Evolutionary conservation across 2,329 filamentous ascomycete genomes (phyloP), one percentile per base, ranked within the genome.

Genomic region (Curvularia eragrostidis): DNA sequence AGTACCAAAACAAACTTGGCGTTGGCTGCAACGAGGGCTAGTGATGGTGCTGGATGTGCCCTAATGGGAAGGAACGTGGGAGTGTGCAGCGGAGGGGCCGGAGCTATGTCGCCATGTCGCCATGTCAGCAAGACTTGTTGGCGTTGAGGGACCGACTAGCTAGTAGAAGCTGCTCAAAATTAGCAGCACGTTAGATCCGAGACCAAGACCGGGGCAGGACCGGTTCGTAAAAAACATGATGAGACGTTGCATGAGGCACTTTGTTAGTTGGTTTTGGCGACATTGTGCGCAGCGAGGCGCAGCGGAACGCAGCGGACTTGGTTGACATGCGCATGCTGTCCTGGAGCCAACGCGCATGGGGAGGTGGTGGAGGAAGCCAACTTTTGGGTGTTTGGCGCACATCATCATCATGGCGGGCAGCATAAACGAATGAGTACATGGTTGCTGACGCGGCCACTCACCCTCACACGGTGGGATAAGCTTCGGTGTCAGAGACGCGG

Each of bases 391-490:
- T 19, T 24, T 36, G 36, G 18, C 12, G 51, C 43, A 24, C 34
- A 30, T 34, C 32, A 34, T 34, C 10, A 15, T 12, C 32, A 34
- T 34, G 15, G 39, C 12, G 12, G 39, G 21, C 21, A 42, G 39
- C 19, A 42, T 10, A 5, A 42, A 42, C 28, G 28, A 30, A 30
- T 30, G 28, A 30, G 4, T 12, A 12, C 8, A 13, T 38, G 50
- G 47, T 44, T 39, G 53, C 48, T 56, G 53, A 56, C 53, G 53
- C 53, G 48, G 53, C 52, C 32, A 30, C 39, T 54, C 39, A 19
- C 26, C 52, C 5, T n/a, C n/a, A 48, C 48, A 56, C 23, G 23
- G 32, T 30, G 47, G 23, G 26, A 51, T 34, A 23, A 44, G 36
- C 39, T 55, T 55, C 21, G 30, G 47, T 42, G 15, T 28, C 44